These are phyloP conservation scores for Penicillium sp. DNA, from an alignment of 2,329 filamentous ascomycete genomes.

Conservation along the genomic window DNA sequence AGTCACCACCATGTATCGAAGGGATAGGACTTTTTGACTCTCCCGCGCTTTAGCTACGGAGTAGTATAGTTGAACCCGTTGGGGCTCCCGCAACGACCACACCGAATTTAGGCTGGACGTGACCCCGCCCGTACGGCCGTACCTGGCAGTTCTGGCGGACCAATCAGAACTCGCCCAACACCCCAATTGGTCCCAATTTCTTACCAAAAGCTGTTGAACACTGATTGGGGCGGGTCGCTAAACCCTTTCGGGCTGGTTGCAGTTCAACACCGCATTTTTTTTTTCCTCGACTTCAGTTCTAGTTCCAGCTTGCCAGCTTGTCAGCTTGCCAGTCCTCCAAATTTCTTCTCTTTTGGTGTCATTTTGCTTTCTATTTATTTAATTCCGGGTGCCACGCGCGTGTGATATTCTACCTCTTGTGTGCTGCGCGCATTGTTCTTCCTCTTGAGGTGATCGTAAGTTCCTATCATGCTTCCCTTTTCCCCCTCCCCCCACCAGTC, in stretches of 20 bases:
- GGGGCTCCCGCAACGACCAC: too few relatives aligned
- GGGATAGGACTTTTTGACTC: too few relatives aligned
- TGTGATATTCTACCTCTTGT: too few relatives aligned
- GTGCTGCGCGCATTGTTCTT: background rate
- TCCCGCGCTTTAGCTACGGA: too few relatives aligned
- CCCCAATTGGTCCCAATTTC: too few relatives aligned
- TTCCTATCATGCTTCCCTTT: constrained; percentile 5
- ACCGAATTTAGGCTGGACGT: too few relatives aligned
- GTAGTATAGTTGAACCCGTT: background rate
- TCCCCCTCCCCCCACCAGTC: constrained; percentile 25
- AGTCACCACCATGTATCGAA: too few relatives aligned
- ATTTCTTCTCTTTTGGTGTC: constrained; percentile 25
- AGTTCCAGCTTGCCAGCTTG: background rate
- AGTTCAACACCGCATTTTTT: constrained; percentile 29
- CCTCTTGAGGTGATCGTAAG: constrained; percentile 1
- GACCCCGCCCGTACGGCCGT: too few relatives aligned
- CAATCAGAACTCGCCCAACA: too few relatives aligned
- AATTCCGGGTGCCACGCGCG: constrained; percentile 3
- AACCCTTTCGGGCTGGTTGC: constrained; percentile 29
- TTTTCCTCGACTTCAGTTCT: constrained; percentile 5
- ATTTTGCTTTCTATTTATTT: constrained; percentile 9
- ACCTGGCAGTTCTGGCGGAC: too few relatives aligned
- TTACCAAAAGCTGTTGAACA: constrained; percentile 7
- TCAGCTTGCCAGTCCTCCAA: constrained; percentile 3
- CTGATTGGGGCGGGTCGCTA: constrained; percentile 29